Conservation (phyloP, 805 yeast genomes). For the Metschnikowia baotianmanensis region DNA sequence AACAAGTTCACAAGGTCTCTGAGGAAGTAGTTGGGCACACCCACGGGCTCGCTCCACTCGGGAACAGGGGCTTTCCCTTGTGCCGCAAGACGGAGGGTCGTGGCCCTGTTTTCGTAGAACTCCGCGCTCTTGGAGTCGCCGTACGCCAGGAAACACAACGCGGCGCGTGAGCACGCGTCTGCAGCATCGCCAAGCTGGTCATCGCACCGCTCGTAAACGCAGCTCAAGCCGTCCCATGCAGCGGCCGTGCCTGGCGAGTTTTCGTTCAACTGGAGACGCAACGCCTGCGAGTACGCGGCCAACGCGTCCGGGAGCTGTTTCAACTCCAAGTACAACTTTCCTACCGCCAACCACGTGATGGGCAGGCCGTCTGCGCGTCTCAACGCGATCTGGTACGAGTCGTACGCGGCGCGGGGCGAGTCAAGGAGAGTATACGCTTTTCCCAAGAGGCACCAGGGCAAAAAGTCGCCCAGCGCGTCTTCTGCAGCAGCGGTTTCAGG, state of each 20-base stretch:
- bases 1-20: conserved; percentile 44
- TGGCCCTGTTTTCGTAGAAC: conserved; percentile 44
- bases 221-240: conserved; percentile 64
- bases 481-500: conserved; percentile 17
- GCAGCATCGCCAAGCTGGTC: conserved; percentile 59
- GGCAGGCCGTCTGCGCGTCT: conserved; percentile 52
- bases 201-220: conserved; percentile 63
- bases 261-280: conserved; percentile 49
- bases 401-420: conserved; percentile 52
- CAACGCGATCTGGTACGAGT: conserved; percentile 52
- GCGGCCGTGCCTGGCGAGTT: conserved; percentile 48
- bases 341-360: conserved; percentile 67
- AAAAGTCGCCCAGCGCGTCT: conserved; percentile 43
- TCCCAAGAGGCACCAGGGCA: conserved; percentile 58
- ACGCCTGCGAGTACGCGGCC: conserved; percentile 66
- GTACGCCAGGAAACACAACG: conserved; percentile 46
- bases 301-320: conserved; percentile 64
- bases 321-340: conserved; percentile 54
- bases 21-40: conserved; percentile 42
- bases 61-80: conserved; percentile 46
- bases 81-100: conserved; percentile 40
- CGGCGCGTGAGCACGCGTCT: conserved; percentile 55
- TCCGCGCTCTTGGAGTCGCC: conserved; percentile 43
- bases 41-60: conserved; percentile 44
- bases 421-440: conserved; percentile 48